phyloP scores from a whole-genome alignment of 495 filamentous ascomycete species.

The Hypoxylon fuscum region DNA sequence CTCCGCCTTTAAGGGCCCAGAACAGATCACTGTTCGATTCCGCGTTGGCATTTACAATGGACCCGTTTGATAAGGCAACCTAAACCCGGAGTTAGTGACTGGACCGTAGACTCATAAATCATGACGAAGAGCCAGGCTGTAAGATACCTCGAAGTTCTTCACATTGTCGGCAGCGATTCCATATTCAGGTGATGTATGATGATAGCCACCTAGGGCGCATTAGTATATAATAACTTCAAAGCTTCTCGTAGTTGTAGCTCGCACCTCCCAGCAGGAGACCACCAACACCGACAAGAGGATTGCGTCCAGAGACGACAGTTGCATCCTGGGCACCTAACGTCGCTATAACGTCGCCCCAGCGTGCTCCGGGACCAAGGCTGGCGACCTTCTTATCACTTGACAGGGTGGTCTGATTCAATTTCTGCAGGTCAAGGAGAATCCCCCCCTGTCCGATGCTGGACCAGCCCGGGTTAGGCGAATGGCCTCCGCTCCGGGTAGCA shows the following conservation, averaged over 20 bases:
- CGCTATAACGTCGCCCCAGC: constrained; percentile 52
- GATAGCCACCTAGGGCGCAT: constrained; percentile 26
- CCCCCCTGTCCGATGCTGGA: constrained; percentile 49
- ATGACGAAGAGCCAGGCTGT: neutral
- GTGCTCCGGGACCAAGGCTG: constrained; percentile 49
- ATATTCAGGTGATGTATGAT: constrained; percentile 15
- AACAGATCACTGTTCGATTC: constrained; percentile 55
- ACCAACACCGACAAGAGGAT: constrained; percentile 49
- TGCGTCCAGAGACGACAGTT: constrained; percentile 49
- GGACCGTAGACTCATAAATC: neutral
- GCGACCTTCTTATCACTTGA: constrained; percentile 42
- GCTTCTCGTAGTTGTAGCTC: neutral
- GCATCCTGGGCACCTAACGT: constrained; percentile 40
- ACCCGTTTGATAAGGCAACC: constrained; percentile 55
- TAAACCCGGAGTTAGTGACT: neutral
- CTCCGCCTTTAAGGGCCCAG: constrained; percentile 62
- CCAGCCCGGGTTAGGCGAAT: constrained; percentile 45
- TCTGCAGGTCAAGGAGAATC: constrained; percentile 55
- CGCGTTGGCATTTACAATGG: constrained; percentile 55
- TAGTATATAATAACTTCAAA: constrained; percentile 41
- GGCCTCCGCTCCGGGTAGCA: constrained; percentile 58
- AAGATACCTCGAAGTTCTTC: constrained; percentile 51
- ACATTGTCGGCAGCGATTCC: constrained; percentile 57
- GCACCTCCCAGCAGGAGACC: constrained; percentile 50
- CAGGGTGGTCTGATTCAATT: constrained; percentile 49